These are phyloP conservation scores for Cucurbita moschata DNA, from an alignment of 306 rosid species.

Conservation along the genomic window DNA sequence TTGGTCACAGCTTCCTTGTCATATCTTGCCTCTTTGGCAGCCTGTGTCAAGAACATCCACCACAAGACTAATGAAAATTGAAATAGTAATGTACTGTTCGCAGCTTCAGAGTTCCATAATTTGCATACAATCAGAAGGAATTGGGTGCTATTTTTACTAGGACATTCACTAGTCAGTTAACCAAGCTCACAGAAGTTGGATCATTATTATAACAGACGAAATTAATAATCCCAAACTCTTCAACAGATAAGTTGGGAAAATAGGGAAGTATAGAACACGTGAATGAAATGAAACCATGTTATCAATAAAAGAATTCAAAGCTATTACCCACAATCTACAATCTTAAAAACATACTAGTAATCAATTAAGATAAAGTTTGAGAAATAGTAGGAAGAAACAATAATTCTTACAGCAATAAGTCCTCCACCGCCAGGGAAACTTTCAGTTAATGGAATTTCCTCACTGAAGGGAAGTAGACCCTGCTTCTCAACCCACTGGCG, in stretches of 20 bases:
- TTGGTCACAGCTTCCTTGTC: slow-evolving; percentile 90
- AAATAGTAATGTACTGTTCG: background rate
- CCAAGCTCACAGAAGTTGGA: background rate
- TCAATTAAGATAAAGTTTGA: background rate
- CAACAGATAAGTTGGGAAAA: background rate
- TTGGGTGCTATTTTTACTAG: background rate
- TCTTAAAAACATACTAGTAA: background rate
- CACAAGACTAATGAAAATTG: background rate
- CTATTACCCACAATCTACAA: background rate
- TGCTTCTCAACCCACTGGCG: slow-evolving; percentile 99
- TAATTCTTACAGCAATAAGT: slow-evolving; percentile 59
- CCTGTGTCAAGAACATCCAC: slow-evolving; percentile 27
- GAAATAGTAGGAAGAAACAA: background rate
- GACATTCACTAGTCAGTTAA: background rate
- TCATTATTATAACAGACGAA: background rate
- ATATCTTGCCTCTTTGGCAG: slow-evolving; percentile 86
- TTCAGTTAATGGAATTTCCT: slow-evolving; percentile 93
- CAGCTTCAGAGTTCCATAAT: background rate
- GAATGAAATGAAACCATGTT: background rate
- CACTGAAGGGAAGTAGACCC: slow-evolving; percentile 91
- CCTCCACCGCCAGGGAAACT: slow-evolving; percentile 78
- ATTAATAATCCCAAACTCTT: background rate
- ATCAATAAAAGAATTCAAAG: background rate
- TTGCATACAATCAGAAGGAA: background rate
- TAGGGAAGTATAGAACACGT: background rate